A percentile compares a stretch with the other conserved stretches of the same genome.
Evolutionary conservation across 2,329 filamentous ascomycete genomes (phyloP).

Genomic region (Talaromyces atroroseus): DNA sequence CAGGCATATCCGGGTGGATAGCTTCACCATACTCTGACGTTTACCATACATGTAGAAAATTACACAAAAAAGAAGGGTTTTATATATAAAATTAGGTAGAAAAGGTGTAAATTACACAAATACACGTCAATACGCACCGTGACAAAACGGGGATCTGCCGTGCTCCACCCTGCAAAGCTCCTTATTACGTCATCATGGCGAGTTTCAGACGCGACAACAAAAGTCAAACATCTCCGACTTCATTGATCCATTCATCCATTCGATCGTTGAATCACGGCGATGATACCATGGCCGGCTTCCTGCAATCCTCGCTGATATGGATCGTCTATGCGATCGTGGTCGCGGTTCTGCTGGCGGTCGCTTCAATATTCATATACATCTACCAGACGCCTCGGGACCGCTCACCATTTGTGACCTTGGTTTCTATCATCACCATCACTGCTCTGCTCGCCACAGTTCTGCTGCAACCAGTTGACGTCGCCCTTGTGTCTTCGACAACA

Average conservation of each 20-base stretch:
- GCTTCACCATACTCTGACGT: no score
- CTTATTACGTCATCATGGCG: background rate
- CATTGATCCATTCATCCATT: background rate
- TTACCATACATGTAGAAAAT: no score
- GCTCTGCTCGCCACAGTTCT: conserved; percentile 86
- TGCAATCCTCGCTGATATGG: conserved; percentile 92
- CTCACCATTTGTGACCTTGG: conserved; percentile 71
- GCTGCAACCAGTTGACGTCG: conserved; percentile 89
- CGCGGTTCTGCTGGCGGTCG: conserved; percentile 66
- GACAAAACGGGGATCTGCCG: background rate
- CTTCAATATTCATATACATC: conserved; percentile 79
- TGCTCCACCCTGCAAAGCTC: background rate
- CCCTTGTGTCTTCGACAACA: conserved; percentile 83
- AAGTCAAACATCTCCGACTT: background rate
- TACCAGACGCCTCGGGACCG: conserved; percentile 88
- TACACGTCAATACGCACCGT: background rate
- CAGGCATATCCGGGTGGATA: no score
- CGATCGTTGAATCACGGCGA: background rate
- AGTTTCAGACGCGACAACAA: background rate
- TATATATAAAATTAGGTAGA: no score
- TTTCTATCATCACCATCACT: conserved; percentile 82
- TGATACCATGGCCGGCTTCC: conserved; percentile 53
- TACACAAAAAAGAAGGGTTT: no score
- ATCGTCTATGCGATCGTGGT: conserved; percentile 83
- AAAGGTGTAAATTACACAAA: no score